Conservation (phyloP, 352 stramenopile species). For the Globisporangium perplexum region DNA sequence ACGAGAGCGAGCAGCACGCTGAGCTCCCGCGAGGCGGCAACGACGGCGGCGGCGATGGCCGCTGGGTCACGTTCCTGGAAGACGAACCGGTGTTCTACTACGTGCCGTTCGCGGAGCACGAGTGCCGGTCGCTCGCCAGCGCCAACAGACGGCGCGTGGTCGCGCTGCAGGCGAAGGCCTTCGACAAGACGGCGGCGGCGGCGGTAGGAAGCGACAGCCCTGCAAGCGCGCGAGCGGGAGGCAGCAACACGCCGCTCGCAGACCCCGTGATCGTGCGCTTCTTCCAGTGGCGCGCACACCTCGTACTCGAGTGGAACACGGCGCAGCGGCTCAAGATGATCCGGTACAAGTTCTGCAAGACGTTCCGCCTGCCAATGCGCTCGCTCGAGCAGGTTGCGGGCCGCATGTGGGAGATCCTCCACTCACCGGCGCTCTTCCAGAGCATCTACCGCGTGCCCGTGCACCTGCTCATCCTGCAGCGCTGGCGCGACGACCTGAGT, state of each 20-base stretch:
- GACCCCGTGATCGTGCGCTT: conserved; percentile 4
- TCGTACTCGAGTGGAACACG: conserved; percentile 2
- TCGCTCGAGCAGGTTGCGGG: neutral
- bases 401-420: conserved; percentile 6
- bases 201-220: too few species aligned
- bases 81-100: conserved; percentile 6
- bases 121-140: conserved; percentile 1
- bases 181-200: neutral
- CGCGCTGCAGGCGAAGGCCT: neutral
- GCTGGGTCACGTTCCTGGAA: conserved; percentile 5
- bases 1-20: neutral
- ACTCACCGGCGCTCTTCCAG: conserved; percentile 6
- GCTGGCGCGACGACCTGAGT: conserved; percentile 4
- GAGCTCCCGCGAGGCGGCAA: neutral
- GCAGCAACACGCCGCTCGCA: neutral
- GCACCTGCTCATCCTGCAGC: conserved; percentile 6
- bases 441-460: conserved; percentile 6
- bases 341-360: conserved; percentile 9
- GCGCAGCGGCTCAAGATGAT: neutral
- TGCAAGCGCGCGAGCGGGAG: neutral
- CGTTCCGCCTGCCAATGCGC: conserved; percentile 1
- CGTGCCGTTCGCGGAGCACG: conserved; percentile 6
- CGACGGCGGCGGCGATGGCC: neutral
- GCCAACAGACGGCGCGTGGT: neutral
- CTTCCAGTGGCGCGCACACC: conserved; percentile 2